Evolutionary conservation across 2,329 filamentous ascomycete species (phyloP), one percentile per base, ranked within the genome.

Genomic region (Neofusicoccum kwambonambiense): DNA sequence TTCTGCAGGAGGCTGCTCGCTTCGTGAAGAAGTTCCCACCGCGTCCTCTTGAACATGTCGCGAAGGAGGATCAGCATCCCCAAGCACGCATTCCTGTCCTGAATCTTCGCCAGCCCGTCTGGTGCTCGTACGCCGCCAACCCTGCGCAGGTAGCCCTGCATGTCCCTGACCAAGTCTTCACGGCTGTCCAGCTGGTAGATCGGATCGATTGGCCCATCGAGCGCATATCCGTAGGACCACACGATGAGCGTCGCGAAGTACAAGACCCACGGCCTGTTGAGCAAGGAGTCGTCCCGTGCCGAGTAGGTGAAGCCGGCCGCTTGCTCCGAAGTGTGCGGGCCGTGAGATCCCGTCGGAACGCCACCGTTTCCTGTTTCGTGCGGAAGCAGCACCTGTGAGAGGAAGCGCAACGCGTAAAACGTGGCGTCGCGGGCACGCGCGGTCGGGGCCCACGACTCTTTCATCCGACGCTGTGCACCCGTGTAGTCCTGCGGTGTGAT

Each of bases 181-280:
- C 83, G 83, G 0, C 82, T 89, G 42, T 75, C 77, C 64, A 90
- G 86, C 19, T 80, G 78, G 70, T 78, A 83, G 58, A 62, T 79
- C 3, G 77, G 78, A 6, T 83, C 80, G 65, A 91, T 86, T 0
- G 92, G 86, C 0, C 95, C 95, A 70, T 98, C 95, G 19, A 96
- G 81, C 0, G 94, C 93, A 74, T 89, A 97, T 2, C 93, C 94
- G 72, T 98, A 99, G 66, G 89, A 92, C 95, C 95, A 99, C 0
- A 98, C 91, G 22, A 97, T 92, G 13, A 99, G 83, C 0, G 89
- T 89, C 0, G 95, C 92, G 74, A 97, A 96, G 78, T 97, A 99
- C 60, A 98, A 82, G 11, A 97, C 93, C 94, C 95, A 99, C 0
- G 94, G 92, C 15, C 95, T 85, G 73, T 98, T 96, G 66, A 98